A percentile compares a stretch with the other conserved stretches of the same genome.
These are phyloP conservation scores for Cylindrotheca closterium DNA, from an alignment of 108 stramenopile species.

Conservation along the genomic window DNA sequence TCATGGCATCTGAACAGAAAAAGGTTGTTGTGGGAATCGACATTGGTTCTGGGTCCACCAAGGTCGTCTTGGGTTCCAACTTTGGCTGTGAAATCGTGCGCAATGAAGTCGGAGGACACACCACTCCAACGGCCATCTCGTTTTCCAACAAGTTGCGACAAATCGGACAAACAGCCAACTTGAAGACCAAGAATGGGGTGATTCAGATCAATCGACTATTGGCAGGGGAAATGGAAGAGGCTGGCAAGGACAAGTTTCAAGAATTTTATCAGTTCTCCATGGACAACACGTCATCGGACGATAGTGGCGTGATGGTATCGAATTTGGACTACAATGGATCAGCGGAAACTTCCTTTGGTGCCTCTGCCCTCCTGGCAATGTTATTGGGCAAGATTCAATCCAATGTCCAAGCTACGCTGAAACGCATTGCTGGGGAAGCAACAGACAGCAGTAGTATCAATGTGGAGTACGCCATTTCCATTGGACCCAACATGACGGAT, in stretches of 20 bases:
- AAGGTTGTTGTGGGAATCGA: constrained; percentile 42
- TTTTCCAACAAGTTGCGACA: constrained; percentile 27
- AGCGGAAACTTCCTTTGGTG: constrained; percentile 7
- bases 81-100: constrained; percentile 47
- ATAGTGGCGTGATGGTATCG: neutral
- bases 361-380: constrained; percentile 44
- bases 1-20: too few species aligned
- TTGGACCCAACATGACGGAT: constrained; percentile 22
- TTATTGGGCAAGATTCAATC: constrained; percentile 35
- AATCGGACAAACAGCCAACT: constrained; percentile 35
- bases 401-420: constrained; percentile 26
- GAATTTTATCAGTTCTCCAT: constrained; percentile 27
- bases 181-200: constrained; percentile 27
- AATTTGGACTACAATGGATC: constrained; percentile 12
- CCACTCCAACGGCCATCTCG: constrained; percentile 37
- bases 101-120: constrained; percentile 45
- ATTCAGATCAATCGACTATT: constrained; percentile 43
- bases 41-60: constrained; percentile 48
- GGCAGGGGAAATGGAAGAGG: constrained; percentile 14
- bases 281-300: neutral
- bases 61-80: constrained; percentile 25
- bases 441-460: neutral
- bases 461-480: constrained; percentile 31
- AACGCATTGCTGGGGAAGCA: neutral
- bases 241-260: constrained; percentile 18